phyloP scores from a whole-genome alignment of 257 asterid species.

The Solanum etuberosum region DNA sequence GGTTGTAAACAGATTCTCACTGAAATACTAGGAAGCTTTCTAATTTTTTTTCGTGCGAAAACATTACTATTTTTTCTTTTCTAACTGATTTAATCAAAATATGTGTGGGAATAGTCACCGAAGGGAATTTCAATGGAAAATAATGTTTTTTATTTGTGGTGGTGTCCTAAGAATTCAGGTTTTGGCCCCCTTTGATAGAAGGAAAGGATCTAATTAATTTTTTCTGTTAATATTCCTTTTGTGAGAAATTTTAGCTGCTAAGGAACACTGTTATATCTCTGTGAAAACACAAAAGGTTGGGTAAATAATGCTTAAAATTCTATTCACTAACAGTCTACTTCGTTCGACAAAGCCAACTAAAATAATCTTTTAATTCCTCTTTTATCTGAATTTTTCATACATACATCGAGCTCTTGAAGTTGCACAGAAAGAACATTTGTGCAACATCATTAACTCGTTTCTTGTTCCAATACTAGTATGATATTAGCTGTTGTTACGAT shows the following conservation, averaged over 20 bases:
- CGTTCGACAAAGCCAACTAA: neutral
- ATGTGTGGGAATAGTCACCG: too few species aligned
- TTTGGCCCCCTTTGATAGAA: neutral
- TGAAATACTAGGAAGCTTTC: too few species aligned
- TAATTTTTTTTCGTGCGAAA: too few species aligned
- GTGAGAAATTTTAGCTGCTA: neutral
- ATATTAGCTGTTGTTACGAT: neutral
- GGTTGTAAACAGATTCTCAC: too few species aligned
- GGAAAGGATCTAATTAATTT: neutral
- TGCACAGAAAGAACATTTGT: neutral
- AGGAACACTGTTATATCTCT: neutral
- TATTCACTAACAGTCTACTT: neutral
- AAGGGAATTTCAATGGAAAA: too few species aligned
- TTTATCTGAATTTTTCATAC: neutral
- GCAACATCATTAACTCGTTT: neutral
- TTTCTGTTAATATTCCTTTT: neutral
- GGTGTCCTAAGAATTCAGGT: neutral
- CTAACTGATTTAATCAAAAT: too few species aligned
- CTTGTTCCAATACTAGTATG: neutral
- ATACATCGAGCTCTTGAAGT: neutral
- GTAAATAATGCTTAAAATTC: neutral
- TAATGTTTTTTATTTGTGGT: too few species aligned
- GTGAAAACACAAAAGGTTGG: neutral
- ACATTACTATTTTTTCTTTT: too few species aligned
- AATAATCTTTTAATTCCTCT: neutral